Evolutionary conservation across 306 rosid species (phyloP), one percentile per base, ranked within the genome.

Genomic region (Argentina anserina): DNA sequence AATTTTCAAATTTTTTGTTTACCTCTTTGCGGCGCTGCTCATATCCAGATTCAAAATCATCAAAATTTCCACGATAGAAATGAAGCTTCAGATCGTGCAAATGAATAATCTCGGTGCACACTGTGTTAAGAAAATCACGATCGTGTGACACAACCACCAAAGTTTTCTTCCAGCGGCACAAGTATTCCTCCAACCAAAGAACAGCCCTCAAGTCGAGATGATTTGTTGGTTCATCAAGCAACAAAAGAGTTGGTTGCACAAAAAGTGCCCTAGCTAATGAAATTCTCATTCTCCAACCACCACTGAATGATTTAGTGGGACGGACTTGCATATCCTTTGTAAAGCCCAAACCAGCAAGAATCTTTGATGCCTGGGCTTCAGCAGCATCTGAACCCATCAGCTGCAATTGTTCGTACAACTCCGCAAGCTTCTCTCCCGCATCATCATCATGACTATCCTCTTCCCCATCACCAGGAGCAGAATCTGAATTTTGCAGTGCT

Each of bases 1-100:
- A 86, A 60, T 70, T 77, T 59, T 89, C 93, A 76, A 59, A 90
- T 80, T 86, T 83, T 81, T 90, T 90, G 75, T 88, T 90, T 83
- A 83, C 78, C 84, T 90, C 93, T 77, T 88, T 90, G 47, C 90
- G 87, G 56, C 90, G 93, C 79, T 90, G 93, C 64, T 90, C 96
- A 56, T 88, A 90, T 77, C 90, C 65, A 59, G 65, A 28, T 59
- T 59, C 65, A 59, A 59, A 59, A 59, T 59, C 65, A 14, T 59
- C 65, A 80, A 90, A 90, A 75, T 90, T 88, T 50, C 96, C 96
- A 49, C 93, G 90, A 68, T 90, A 88, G 59, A 59, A 59, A 9
- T 59, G 65, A 39, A 59, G 65, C 65, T 59, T 59, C 21, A 59
- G 39, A 14, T 59, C 65, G 29, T 59, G 65, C 21, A 59, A 39